Evolutionary conservation across 2,329 filamentous ascomycete genomes (phyloP), one percentile per base, ranked within the genome.

Genomic region (Metarhizium brunneum): DNA sequence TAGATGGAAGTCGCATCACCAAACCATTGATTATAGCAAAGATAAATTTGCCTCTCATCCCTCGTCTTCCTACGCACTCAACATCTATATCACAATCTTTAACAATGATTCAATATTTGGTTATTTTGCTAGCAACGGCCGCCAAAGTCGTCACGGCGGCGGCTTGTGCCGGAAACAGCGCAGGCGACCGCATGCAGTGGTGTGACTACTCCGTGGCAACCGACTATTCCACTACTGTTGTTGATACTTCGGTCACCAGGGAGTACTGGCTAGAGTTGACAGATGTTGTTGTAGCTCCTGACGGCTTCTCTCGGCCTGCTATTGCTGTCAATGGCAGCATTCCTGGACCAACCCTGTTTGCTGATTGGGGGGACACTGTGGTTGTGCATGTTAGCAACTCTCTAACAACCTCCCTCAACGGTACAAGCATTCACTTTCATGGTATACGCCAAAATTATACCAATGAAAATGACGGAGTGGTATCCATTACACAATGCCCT

Each of bases 361-460:
- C 77, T 4, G 72, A 80, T 60, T 81, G 77, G 76, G 76, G 71
- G 30, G 72, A 76, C 55, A 69, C 59, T 36, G 70, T 85, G 5
- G 64, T 68, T n/a, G 67, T 83, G 13, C 78, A 78, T 53, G 76
- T 86, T 6, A 78, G 70, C 38, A 87, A 85, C 64, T 64, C 64
- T 1, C 57, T 75, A 40, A 48, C 68, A 68, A 69, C 53, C 8
- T 52, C 54, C n/a, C 18, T 14, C 1, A 86, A 86, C 58, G 82
- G 82, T 36, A 85, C 82, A 7, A 75, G 75, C 8, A 78, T 86
- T 18, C 84, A 87, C 63, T 86, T 76, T 69, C 83, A 87, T 61
- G 84, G 82, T 25, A 70, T 87, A 38, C 76, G 80, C 6, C 81
- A 86, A 63, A 71, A 76, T 57, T 70, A 75, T 62, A 79, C 73